A percentile compares a stretch with the other conserved stretches of the same genome.
Conservation (phyloP, 805 yeast genomes). For the Metschnikowia cerradonensis region DNA sequence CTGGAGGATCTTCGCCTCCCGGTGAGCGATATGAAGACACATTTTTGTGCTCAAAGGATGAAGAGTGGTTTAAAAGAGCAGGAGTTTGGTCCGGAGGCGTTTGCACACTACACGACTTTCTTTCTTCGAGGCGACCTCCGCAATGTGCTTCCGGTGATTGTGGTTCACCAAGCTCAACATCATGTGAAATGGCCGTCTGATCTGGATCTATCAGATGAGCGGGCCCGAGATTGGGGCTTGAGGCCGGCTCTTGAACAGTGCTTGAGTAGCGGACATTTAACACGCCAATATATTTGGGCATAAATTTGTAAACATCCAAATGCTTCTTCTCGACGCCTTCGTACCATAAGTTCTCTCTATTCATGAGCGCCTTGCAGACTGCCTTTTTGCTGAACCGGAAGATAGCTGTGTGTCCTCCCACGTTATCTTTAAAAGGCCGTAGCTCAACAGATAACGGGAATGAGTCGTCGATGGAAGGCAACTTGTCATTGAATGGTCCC, state of each 20-base stretch:
- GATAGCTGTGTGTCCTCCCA: slow-evolving; percentile 98
- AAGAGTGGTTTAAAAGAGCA: neutral
- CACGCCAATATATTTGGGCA: slow-evolving; percentile 95
- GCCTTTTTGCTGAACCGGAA: slow-evolving; percentile 88
- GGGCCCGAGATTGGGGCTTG: slow-evolving; percentile 11
- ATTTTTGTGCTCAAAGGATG: neutral
- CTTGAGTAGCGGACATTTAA: slow-evolving; percentile 80
- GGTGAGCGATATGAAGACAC: slow-evolving; percentile 1
- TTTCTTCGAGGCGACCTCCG: neutral
- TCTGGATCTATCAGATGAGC: slow-evolving; percentile 1
- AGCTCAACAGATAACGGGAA: slow-evolving; percentile 82
- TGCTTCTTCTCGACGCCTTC: slow-evolving; percentile 80
- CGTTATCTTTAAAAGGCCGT: slow-evolving; percentile 87
- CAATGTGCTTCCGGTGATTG: neutral
- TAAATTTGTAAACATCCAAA: slow-evolving; percentile 70
- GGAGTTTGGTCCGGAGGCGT: neutral
- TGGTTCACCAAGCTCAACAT: neutral
- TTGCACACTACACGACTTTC: neutral
- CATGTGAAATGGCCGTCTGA: neutral
- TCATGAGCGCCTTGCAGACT: slow-evolving; percentile 88
- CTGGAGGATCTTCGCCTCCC: slow-evolving; percentile 45
- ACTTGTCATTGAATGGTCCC: neutral
- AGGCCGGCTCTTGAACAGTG: slow-evolving; percentile 31
- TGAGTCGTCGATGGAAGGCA: neutral
- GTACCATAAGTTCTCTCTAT: slow-evolving; percentile 87